Conservation (phyloP, 345 rosid species). For the Excoecaria agallocha region DNA sequence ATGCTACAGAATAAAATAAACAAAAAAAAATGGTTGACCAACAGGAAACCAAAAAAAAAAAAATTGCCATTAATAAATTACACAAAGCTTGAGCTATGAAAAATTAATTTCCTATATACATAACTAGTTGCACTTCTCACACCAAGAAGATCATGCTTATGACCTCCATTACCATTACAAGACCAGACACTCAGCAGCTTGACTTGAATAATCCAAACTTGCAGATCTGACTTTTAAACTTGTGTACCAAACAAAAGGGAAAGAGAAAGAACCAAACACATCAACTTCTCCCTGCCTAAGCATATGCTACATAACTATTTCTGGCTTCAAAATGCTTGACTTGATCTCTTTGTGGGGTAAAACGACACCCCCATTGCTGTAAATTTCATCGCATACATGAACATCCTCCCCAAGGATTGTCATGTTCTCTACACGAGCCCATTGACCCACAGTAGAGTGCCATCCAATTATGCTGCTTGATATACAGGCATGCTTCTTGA, state of each 20-base stretch:
- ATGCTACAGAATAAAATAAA: background rate
- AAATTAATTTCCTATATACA: conserved; percentile 11
- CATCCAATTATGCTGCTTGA: conserved; percentile 95
- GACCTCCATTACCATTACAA: background rate
- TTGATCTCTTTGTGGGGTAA: conserved; percentile 97
- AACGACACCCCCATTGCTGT: conserved; percentile 97
- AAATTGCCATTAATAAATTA: background rate
- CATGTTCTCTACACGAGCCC: conserved; percentile 98
- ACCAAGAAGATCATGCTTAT: conserved; percentile 6
- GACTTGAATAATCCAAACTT: conserved; percentile 5
- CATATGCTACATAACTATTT: conserved; percentile 59
- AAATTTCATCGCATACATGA: conserved; percentile 87
- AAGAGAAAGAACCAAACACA: conserved; percentile 2
- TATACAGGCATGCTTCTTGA: conserved; percentile 93
- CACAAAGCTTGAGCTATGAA: background rate
- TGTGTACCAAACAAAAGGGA: background rate
- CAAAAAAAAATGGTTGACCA: background rate
- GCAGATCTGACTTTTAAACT: background rate
- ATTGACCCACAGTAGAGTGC: conserved; percentile 95
- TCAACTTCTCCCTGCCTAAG: background rate
- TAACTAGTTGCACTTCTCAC: conserved; percentile 5
- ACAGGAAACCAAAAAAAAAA: conserved; percentile 1
- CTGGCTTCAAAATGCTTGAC: conserved; percentile 94
- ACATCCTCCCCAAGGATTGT: conserved; percentile 97
- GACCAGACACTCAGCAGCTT: no score